phyloP scores from a whole-genome alignment of 805 yeast species.

The Metschnikowia hibisci region DNA sequence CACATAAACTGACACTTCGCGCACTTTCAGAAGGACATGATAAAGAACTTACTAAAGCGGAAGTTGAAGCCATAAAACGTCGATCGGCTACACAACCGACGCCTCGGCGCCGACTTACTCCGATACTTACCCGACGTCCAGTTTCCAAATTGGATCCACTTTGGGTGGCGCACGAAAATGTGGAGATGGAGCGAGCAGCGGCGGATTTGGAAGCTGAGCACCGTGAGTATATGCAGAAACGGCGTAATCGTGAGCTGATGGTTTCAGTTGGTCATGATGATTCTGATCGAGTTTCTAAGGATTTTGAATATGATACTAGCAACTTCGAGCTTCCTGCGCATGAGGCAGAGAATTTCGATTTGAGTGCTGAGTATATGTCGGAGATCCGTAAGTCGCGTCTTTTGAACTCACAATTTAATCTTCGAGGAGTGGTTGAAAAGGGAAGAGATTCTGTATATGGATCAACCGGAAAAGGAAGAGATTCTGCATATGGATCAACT shows the following conservation, averaged over 20 bases:
- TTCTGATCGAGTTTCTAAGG: slow-evolving; percentile 19
- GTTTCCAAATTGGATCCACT: slow-evolving; percentile 56
- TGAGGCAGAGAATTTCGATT: slow-evolving; percentile 29
- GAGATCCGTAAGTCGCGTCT: slow-evolving; percentile 44
- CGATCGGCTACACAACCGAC: slow-evolving; percentile 46
- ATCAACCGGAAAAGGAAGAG: no score
- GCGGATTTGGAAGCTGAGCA: slow-evolving; percentile 39
- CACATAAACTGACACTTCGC: slow-evolving; percentile 26
- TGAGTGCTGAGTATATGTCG: slow-evolving; percentile 42
- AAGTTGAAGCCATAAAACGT: slow-evolving; percentile 41
- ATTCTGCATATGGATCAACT: no score
- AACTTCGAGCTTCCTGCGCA: slow-evolving; percentile 37
- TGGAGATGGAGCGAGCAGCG: slow-evolving; percentile 40
- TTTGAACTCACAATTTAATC: slow-evolving; percentile 40
- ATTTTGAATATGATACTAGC: slow-evolving; percentile 11
- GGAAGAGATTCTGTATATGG: no score
- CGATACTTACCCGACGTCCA: slow-evolving; percentile 49
- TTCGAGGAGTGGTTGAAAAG: slow-evolving; percentile 13
- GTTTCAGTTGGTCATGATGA: slow-evolving; percentile 28
- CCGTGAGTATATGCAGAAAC: slow-evolving; percentile 19
- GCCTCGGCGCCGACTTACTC: slow-evolving; percentile 29
- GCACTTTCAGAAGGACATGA: slow-evolving; percentile 32
- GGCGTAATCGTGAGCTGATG: slow-evolving; percentile 31
- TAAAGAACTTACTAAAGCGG: slow-evolving; percentile 43
- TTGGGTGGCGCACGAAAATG: slow-evolving; percentile 49